Evolutionary conservation across 768 basidiomycete species (phyloP).

Genomic region (Phylloporus sp.): DNA sequence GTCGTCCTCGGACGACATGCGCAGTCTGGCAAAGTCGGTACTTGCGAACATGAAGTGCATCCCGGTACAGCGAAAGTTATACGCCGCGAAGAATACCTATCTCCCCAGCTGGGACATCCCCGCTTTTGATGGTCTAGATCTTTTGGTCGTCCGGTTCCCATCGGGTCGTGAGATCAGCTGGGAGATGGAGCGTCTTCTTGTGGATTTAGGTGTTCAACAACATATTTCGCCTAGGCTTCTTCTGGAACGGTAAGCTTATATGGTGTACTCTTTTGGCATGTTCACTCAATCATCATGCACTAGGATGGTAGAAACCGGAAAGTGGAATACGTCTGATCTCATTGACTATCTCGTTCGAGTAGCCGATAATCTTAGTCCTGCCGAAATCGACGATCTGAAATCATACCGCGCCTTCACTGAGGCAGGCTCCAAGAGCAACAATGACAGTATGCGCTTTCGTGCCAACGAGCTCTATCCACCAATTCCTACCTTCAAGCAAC

Average conservation of each 20-base stretch:
- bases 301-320: background rate
- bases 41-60: background rate
- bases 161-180: background rate
- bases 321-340: background rate
- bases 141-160: background rate
- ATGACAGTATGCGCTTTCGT: slow-evolving; percentile 17
- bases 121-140: background rate
- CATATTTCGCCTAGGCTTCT: background rate
- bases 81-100: background rate
- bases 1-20: slow-evolving; percentile 49
- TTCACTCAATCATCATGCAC: background rate
- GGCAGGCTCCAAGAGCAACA: background rate
- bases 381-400: background rate
- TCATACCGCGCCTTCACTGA: background rate
- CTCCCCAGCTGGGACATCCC: background rate
- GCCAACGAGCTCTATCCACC: slow-evolving; percentile 85
- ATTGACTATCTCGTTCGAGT: background rate
- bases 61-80: background rate
- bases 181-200: background rate
- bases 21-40: slow-evolving; percentile 36
- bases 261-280: background rate
- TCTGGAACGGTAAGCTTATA: background rate
- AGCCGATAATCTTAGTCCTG: background rate
- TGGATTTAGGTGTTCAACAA: background rate
- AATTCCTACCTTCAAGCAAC: slow-evolving; percentile 53